Base-by-base conservation (phyloP, 208 protist genomes). In the Wallacemonas sp. region DNA sequence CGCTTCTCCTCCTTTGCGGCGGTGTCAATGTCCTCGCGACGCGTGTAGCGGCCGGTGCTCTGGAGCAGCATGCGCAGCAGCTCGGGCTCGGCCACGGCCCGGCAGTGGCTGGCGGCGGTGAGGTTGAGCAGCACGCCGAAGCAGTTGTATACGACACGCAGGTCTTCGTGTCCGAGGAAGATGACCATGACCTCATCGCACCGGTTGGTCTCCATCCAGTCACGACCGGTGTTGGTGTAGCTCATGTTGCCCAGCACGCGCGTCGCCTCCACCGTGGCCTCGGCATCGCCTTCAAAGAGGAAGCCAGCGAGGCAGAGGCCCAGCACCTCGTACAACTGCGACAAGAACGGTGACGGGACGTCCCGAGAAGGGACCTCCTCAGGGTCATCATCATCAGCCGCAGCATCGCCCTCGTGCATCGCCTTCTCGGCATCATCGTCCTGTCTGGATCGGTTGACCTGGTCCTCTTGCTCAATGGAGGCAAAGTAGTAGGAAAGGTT, bases 131-230 rank as follows among this genome's bases (percentile, higher is more conserved):
- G 36, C 10, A 91, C 66, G 23, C 88, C 88, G 61, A 86, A 90
- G 65, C 82, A 92, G 77, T 92, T 92, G 70, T 92, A 94, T 45
- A 87, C 85, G 38, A 94, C 65, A 22, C 88, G 85, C 18, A 87
- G 74, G 64, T 94, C 88, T 62, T 91, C 85, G 59, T 94, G 88
- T 1, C 84, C 85, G 32, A 90, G 76, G 62, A 94, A 92, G 11
- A 94, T 55, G 12, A 91, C 73, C 16, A 82, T 57, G n/a, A 94
- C 82, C 74, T 94, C 88, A 70, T 94, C 88, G 57, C 88, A 94
- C 1, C 57, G 61, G 57, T 92, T 87, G 5, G 55, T 66, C 72
- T 94, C 85, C 75, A 94, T 87, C 86, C 88, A 94, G 66, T 91
- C 85, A 8, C 84, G 79, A 31, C 88, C 88, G 28, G 70, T 70